Percentiles rank a stretch among this genome's conserved stretches.
Evolutionary conservation across 768 basidiomycete genomes (phyloP).

Genomic region (Trametopsis cervina): DNA sequence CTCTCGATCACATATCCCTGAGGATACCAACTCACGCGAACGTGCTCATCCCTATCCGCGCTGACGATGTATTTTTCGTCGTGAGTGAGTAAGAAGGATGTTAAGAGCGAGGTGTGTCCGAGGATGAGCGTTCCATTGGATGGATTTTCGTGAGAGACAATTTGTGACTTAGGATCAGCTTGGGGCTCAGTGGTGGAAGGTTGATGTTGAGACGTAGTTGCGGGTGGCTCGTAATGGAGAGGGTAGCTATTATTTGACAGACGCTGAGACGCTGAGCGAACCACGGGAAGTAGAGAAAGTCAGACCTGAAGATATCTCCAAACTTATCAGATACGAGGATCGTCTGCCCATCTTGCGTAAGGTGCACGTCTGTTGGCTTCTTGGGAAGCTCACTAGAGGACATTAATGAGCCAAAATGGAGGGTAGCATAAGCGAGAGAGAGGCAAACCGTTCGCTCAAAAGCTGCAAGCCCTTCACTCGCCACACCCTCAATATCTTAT

Average conservation of each 20-base stretch:
- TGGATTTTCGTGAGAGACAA: slow-evolving; percentile 59
- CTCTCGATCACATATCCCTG: slow-evolving; percentile 79
- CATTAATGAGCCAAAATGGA: no score
- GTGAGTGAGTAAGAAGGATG: slow-evolving; percentile 55
- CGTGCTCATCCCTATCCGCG: slow-evolving; percentile 93
- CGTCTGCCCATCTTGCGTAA: slow-evolving; percentile 53
- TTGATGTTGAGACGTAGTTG: slow-evolving; percentile 17
- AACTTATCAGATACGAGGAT: slow-evolving; percentile 91
- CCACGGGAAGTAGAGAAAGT: neutral
- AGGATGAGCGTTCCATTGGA: slow-evolving; percentile 66
- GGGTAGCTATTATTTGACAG: slow-evolving; percentile 43
- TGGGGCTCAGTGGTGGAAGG: neutral
- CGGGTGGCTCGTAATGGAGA: slow-evolving; percentile 30
- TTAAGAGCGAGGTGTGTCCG: slow-evolving; percentile 87
- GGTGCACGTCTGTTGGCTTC: slow-evolving; percentile 62
- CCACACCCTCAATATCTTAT: slow-evolving; percentile 80
- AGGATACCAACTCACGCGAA: slow-evolving; percentile 87
- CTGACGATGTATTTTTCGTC: slow-evolving; percentile 78
- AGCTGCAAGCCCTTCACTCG: slow-evolving; percentile 47
- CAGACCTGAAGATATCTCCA: slow-evolving; percentile 83
- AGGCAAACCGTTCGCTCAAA: slow-evolving; percentile 55
- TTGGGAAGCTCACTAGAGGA: slow-evolving; percentile 70
- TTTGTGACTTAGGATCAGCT: slow-evolving; percentile 22
- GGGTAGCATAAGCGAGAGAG: neutral
- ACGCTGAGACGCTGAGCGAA: neutral